A percentile compares a stretch with the other conserved stretches of the same genome.
Conservation (phyloP, 768 basidiomycete species). For the Peribolospora kevripleyi region DNA sequence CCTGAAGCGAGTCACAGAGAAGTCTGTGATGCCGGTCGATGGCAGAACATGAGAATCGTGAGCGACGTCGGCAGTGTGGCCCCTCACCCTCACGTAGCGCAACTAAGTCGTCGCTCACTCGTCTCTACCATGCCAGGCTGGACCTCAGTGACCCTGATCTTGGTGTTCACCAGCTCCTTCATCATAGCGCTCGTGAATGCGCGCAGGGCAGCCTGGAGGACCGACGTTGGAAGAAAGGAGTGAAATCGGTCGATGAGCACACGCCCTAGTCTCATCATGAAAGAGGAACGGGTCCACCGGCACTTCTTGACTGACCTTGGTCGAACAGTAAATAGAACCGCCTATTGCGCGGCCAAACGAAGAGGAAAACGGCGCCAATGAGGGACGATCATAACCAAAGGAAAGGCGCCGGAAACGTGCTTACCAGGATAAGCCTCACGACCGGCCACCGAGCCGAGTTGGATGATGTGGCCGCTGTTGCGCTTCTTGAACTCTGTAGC, state of each 20-base stretch:
- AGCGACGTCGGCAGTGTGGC: not conserved
- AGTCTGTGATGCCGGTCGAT: constrained; percentile 26
- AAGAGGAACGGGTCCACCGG: no score
- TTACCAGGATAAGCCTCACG: constrained; percentile 72
- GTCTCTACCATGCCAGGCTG: constrained; percentile 44
- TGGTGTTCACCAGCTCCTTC: no score
- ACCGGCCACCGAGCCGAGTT: constrained; percentile 80
- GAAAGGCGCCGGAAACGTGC: constrained; percentile 55
- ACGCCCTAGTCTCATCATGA: no score
- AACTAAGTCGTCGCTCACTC: constrained; percentile 1
- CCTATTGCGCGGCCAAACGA: constrained; percentile 20
- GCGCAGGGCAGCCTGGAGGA: no score
- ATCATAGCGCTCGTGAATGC: no score
- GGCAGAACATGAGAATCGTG: not conserved
- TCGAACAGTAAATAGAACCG: no score
- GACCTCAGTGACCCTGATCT: no score
- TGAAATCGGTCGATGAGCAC: no score
- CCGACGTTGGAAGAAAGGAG: no score
- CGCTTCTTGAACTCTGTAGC: constrained; percentile 46
- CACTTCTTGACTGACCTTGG: no score
- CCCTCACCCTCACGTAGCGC: no score
- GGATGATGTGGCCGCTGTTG: constrained; percentile 44
- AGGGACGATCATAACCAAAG: not conserved
- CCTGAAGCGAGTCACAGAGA: constrained; percentile 69
- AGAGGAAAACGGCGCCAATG: not conserved